Percentiles rank a stretch among this genome's conserved stretches.
Conservation (phyloP, 805 yeast species). For the Scheffersomyces coipomensis region DNA sequence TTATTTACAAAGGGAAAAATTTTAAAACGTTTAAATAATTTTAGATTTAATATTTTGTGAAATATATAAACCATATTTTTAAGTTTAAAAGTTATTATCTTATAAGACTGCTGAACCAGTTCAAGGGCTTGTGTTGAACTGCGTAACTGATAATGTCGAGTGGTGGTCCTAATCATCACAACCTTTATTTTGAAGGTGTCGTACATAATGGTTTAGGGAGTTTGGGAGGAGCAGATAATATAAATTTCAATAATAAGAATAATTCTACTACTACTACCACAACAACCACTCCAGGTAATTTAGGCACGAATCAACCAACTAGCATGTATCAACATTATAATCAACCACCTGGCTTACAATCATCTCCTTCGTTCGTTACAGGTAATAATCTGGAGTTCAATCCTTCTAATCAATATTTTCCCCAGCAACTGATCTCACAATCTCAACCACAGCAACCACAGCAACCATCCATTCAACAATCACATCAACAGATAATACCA, state of each 20-base stretch:
- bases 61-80: too few relatives aligned
- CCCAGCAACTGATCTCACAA: not conserved
- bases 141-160: too few relatives aligned
- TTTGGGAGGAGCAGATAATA: not conserved
- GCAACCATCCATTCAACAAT: not conserved
- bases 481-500: not conserved
- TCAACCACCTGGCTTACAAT: not conserved
- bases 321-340: not conserved
- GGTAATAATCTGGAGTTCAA: not conserved
- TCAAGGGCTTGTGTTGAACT: too few relatives aligned
- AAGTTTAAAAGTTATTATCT: too few relatives aligned
- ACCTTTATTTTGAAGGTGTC: not conserved
- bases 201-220: too few relatives aligned
- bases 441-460: not conserved
- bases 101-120: too few relatives aligned
- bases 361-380: not conserved
- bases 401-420: not conserved
- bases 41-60: too few relatives aligned
- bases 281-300: conserved; percentile 1
- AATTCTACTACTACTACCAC: not conserved
- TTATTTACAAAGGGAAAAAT: too few relatives aligned
- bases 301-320: not conserved
- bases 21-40: too few relatives aligned
- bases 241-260: too few relatives aligned
- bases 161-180: not conserved